These are phyloP conservation scores for Nothomitra cinnamomea DNA, from an alignment of 2,329 filamentous ascomycete species.

Conservation along the genomic window DNA sequence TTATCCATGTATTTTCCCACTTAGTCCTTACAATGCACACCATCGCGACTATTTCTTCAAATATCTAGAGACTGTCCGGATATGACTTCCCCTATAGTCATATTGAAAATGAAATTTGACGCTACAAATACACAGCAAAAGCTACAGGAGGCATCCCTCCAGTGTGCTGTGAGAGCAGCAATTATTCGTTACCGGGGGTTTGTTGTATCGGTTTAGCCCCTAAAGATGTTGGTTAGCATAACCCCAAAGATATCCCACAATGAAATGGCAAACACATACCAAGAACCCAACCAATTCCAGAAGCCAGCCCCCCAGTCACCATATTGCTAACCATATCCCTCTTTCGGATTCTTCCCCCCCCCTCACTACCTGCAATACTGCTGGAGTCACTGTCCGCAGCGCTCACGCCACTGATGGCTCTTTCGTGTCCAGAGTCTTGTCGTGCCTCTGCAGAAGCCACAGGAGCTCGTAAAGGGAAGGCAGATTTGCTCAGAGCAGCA, in stretches of 20 bases:
- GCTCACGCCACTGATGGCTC: conserved; percentile 3
- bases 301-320: conserved; percentile 43
- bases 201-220: conserved; percentile 3
- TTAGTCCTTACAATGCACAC: too few species aligned
- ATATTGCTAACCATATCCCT: conserved; percentile 43
- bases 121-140: too few species aligned
- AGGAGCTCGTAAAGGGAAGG: conserved; percentile 24
- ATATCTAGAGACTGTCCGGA: too few species aligned
- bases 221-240: neutral
- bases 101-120: too few species aligned
- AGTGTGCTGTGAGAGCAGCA: too few species aligned
- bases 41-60: too few species aligned
- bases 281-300: conserved; percentile 47
- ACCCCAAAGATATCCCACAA: neutral
- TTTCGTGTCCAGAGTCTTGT: neutral
- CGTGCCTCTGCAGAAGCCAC: conserved; percentile 5
- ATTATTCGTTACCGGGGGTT: neutral
- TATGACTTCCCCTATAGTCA: too few species aligned
- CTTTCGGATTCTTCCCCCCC: conserved; percentile 26
- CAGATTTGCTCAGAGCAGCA: conserved; percentile 28
- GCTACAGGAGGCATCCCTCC: too few species aligned
- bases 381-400: conserved; percentile 9
- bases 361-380: conserved; percentile 10
- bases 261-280: conserved; percentile 22
- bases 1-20: too few species aligned